These are phyloP conservation scores for Ogataea kodamae DNA, from an alignment of 805 yeast genomes.

Conservation along the genomic window DNA sequence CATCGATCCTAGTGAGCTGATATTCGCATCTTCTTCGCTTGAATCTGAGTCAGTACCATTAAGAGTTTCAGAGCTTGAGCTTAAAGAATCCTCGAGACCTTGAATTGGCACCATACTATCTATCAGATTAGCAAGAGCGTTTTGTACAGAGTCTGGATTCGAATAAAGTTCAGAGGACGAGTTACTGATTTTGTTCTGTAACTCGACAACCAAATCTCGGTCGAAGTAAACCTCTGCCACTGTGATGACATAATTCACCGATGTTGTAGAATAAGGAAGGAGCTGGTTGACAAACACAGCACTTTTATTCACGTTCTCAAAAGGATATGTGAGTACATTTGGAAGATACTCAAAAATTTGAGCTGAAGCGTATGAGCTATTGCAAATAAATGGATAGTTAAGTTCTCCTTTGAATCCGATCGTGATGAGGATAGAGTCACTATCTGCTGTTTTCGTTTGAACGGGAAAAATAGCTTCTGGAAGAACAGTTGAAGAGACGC, in stretches of 20 bases:
- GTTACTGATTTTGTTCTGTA: slow-evolving; percentile 50
- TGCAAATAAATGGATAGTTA: slow-evolving; percentile 81
- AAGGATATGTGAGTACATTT: slow-evolving; percentile 61
- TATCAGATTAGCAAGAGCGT: slow-evolving; percentile 61
- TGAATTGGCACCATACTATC: slow-evolving; percentile 65
- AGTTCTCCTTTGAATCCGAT: slow-evolving; percentile 76
- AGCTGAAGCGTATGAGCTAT: slow-evolving; percentile 70
- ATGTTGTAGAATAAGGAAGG: slow-evolving; percentile 65
- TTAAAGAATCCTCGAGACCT: slow-evolving; percentile 34
- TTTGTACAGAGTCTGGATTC: slow-evolving; percentile 52
- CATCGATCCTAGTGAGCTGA: slow-evolving; percentile 27
- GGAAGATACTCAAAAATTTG: slow-evolving; percentile 86
- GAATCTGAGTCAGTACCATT: slow-evolving; percentile 10
- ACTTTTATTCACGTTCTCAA: slow-evolving; percentile 30
- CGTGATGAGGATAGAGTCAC: slow-evolving; percentile 54
- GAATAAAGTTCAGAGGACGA: slow-evolving; percentile 56
- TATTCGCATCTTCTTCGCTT: slow-evolving; percentile 4
- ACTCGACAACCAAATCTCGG: slow-evolving; percentile 39
- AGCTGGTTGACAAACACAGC: slow-evolving; percentile 61
- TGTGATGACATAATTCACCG: slow-evolving; percentile 66
- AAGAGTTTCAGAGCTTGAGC: slow-evolving; percentile 12
- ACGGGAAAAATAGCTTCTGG: slow-evolving; percentile 81
- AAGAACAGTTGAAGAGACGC: slow-evolving; percentile 46
- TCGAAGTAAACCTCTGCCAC: slow-evolving; percentile 90
- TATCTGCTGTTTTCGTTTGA: slow-evolving; percentile 37